Evolutionary conservation across 306 rosid species (phyloP), one percentile per base, ranked within the genome.

Genomic region (Lupinus albus): DNA sequence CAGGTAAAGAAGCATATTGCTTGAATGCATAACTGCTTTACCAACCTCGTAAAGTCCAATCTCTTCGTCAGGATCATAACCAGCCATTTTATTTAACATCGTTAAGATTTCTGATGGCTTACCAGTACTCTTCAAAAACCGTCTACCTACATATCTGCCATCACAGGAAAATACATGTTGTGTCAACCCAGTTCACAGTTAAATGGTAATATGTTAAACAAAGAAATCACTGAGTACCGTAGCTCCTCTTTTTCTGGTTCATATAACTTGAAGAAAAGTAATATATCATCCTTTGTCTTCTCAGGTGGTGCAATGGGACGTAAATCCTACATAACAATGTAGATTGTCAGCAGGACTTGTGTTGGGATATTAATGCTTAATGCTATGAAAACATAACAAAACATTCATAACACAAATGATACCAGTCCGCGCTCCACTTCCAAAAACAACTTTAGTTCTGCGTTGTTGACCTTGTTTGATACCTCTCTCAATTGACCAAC

Each of bases 41-140:
- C 85, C 46, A 68, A 94, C 99, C 99, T 94, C 97, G 67, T 79
- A 94, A 48, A 94, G 97, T 57, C 83, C 88, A 55, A 94, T 94
- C 73, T 90, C 96, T 73, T 90, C 96, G 13, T 88, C 97, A 51
- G 88, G 90, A 64, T 79, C 80, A 80, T 85, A 88, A 56, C 95
- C 89, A 74, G 95, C 97, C 96, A 94, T 70, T 81, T 90, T 87
- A 81, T 90, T 90, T 64, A 94, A 76, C 80, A 36, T 90, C 8
- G 79, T 54, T 77, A 94, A 51, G 41, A 86, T 82, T 77, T 94
- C 99, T 42, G 81, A 71, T 10, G 97, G 91, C 80, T 88, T 94
- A 61, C 92, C 88, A 52, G 77, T 62, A 48, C 84, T 83, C 84
- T 85, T 90, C 58, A 94, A 97, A 71, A 94, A 86, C 45, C 85